phyloP scores from a whole-genome alignment of 768 basidiomycete genomes.

The Tricholoma bakamatsutake region DNA sequence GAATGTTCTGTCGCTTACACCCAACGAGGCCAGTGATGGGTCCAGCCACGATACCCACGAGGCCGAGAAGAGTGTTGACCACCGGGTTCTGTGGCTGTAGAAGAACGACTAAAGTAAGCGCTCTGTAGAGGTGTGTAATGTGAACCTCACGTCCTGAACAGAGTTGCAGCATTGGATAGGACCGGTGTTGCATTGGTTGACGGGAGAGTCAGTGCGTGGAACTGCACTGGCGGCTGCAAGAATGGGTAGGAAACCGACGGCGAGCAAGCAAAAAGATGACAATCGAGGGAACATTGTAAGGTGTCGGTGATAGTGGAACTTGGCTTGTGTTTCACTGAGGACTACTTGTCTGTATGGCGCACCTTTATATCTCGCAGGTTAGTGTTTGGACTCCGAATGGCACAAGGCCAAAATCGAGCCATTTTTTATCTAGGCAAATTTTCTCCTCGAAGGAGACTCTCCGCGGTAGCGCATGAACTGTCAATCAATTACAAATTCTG shows the following conservation, averaged over 20 bases:
- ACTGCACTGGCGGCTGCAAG: conserved; percentile 9
- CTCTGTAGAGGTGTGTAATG: no score
- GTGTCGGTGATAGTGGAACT: background rate
- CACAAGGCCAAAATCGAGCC: background rate
- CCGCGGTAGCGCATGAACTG: background rate
- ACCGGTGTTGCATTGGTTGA: background rate
- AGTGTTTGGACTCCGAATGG: conserved; percentile 1
- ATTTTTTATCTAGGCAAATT: background rate
- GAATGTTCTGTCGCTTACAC: no score
- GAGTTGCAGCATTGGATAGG: background rate
- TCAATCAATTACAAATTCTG: conserved; percentile 6
- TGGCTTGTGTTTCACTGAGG: background rate
- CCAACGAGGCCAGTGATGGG: no score
- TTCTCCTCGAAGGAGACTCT: background rate
- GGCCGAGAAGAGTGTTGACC: no score
- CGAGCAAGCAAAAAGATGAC: conserved; percentile 3
- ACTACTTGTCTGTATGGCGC: background rate
- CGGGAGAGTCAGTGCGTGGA: background rate
- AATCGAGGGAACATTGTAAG: conserved; percentile 9
- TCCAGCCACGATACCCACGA: no score
- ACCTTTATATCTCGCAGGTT: conserved; percentile 1
- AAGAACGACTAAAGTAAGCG: no score
- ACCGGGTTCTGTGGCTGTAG: no score
- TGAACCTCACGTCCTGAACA: background rate
- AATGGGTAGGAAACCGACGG: conserved; percentile 2